Base-by-base conservation (phyloP, 2,329 filamentous ascomycete species). In the Fusarium sp. region DNA sequence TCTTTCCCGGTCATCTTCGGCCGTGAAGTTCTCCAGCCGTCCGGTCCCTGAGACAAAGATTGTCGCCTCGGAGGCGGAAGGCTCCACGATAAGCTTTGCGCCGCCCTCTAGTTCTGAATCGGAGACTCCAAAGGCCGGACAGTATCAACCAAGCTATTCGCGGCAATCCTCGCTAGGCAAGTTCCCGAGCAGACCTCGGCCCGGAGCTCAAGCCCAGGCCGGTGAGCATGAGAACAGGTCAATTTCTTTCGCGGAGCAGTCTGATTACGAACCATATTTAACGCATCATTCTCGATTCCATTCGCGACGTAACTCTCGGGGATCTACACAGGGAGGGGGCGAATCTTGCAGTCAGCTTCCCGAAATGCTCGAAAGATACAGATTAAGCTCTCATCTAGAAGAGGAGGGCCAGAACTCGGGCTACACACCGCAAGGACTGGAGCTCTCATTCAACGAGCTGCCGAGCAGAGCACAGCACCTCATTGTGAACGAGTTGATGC, bases 401-500 rank as follows among this genome's bases (percentile, higher is more conserved):
- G 75, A 76, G 33, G 73, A 65, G 6, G 71, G 73, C 15, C 71
- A 75, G 15, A 74, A 70, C 7, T 85, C 84, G 5, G 78, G 81
- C 17, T 87, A 86, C 74, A 86, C 87, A 5, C 87, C 87, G 22
- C 88, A 90, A 53, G 85, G 88, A 4, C 79, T 93, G 5, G 87
- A 93, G 1, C 82, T 97, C 3, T 93, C 90, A 3, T 97, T 97
- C 83, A 97, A 97, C 73, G 93, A 97, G 74, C 82, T 97, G 6
- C 93, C 94, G 0, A 93, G 91, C 73, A 89, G 93, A 17, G 93
- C 93, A 3, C 94, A 97, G 77, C 93, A 97, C 78, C 81, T 97
- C 36, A 94, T 97, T 28, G 80, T 97, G 17, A 97, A 97, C 76
- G 93, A 97, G 77, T 81, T 97, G 69, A 94, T 97, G 82, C 84